Evolutionary conservation across 2,329 filamentous ascomycete genomes (phyloP).

Genomic region (Ophiosphaerella korrae): DNA sequence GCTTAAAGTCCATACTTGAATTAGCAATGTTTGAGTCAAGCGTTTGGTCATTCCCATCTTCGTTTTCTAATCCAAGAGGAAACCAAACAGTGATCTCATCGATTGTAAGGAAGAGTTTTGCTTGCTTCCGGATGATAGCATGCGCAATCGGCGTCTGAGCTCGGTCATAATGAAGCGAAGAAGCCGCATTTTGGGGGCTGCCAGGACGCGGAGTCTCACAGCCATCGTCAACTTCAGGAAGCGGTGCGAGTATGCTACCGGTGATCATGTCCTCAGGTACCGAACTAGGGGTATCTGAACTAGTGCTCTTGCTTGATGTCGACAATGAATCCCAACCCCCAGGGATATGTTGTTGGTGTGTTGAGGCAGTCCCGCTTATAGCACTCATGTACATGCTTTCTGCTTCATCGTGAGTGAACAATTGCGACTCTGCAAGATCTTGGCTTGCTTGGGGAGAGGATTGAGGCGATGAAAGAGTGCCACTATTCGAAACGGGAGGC

Average conservation of each 20-base stretch:
- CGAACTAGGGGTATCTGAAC: constrained; percentile 31
- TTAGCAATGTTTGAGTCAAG: constrained; percentile 15
- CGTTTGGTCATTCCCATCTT: constrained; percentile 2
- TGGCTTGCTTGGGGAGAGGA: constrained; percentile 16
- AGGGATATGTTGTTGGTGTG: constrained; percentile 39
- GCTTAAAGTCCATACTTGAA: constrained; percentile 27
- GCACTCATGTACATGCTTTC: constrained; percentile 87
- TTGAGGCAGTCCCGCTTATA: constrained; percentile 49
- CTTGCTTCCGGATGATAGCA: constrained; percentile 18
- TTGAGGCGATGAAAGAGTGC: constrained; percentile 4
- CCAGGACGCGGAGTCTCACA: constrained; percentile 47
- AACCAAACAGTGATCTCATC: constrained; percentile 48
- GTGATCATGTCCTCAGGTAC: constrained; percentile 38
- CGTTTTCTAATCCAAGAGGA: constrained; percentile 35
- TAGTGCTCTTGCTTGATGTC: constrained; percentile 36
- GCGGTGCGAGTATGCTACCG: constrained; percentile 37
- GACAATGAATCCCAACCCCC: constrained; percentile 51
- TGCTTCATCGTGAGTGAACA: constrained; percentile 80
- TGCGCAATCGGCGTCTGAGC: constrained; percentile 4
- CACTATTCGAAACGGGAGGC: constrained; percentile 3
- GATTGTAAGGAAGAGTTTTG: constrained; percentile 43
- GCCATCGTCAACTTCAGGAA: constrained; percentile 41
- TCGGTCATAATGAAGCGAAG: constrained; percentile 14
- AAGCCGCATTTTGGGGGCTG: constrained; percentile 34
- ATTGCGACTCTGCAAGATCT: constrained; percentile 59